phyloP scores from a whole-genome alignment of 2,329 filamentous ascomycete genomes.

The Trichophyton benhamiae region DNA sequence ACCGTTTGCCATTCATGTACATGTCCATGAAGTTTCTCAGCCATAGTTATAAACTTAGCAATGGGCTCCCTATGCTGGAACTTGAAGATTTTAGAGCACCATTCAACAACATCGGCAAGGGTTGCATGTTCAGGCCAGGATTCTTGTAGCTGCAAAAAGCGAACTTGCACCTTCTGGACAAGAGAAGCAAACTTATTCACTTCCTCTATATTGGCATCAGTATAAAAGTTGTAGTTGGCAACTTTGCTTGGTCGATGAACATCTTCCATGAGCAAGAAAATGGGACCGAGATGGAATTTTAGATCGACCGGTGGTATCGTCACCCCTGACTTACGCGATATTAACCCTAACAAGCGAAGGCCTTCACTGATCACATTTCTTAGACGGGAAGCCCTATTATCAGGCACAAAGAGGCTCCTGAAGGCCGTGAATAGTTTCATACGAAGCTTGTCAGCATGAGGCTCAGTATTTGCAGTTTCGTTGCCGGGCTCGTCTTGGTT shows the following conservation, averaged over 20 bases:
- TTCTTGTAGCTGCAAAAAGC: constrained; percentile 57
- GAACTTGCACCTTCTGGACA: constrained; percentile 53
- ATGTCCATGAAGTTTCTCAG: constrained; percentile 74
- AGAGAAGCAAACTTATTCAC: constrained; percentile 60
- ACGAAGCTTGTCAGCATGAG: constrained; percentile 44
- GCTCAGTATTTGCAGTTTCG: constrained; percentile 23
- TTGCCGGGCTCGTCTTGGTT: constrained; percentile 34
- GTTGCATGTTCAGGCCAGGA: constrained; percentile 63
- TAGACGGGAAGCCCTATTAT: constrained; percentile 22
- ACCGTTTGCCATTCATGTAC: constrained; percentile 94
- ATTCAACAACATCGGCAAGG: constrained; percentile 62
- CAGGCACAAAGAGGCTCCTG: constrained; percentile 29
- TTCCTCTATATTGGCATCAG: constrained; percentile 63
- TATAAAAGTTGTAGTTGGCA: constrained; percentile 74
- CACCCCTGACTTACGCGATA: constrained; percentile 19
- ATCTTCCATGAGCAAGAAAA: constrained; percentile 54
- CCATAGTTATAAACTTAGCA: constrained; percentile 69
- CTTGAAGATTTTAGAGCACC: constrained; percentile 62
- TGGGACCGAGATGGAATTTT: constrained; percentile 50
- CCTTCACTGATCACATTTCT: constrained; percentile 26
- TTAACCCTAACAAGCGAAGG: constrained; percentile 24
- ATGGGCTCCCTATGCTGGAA: constrained; percentile 72
- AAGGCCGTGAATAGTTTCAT: constrained; percentile 52
- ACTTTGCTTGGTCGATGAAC: constrained; percentile 23
- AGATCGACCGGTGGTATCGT: constrained; percentile 23